Conservation (phyloP, 129 eudicot species). For the Helianthus annuus region HanXRQr2.0-SUNRISE NC_035439.2:70535749-70536248, state of each 20-base stretch:
- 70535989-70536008: no score
- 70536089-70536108: constrained; percentile 46
- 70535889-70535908: background rate
- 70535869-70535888: no score
- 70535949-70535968: background rate
- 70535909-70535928: background rate
- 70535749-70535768: no score
- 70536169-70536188: constrained; percentile 20
- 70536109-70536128: constrained; percentile 39
- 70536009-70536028: background rate
- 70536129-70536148: constrained; percentile 43
- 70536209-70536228: constrained; percentile 54
- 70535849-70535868: no score
- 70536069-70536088: constrained; percentile 34
- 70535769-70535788: no score
- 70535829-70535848: no score
- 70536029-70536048: background rate
- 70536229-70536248: constrained; percentile 31
- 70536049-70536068: background rate
- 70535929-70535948: background rate
- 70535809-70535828: no score
- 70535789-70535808: no score
- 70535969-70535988: background rate
- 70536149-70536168: constrained; percentile 54
- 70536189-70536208: constrained; percentile 34